Evolutionary conservation across 225 moss, liverwort and hornwort genomes (phyloP).

Genomic region (Anthoceros angustus): DNA sequence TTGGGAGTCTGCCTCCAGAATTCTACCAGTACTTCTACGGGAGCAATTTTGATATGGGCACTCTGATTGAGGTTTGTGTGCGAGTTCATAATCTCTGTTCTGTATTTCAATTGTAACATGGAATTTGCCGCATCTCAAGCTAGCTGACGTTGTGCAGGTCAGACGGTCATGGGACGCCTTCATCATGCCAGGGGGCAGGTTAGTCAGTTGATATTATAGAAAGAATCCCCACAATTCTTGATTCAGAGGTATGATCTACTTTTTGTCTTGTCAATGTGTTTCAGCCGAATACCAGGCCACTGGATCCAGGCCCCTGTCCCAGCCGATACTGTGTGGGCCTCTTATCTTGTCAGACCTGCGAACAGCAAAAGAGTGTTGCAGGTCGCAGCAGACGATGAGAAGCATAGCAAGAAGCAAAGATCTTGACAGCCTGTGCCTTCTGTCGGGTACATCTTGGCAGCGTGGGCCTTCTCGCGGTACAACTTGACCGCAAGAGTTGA

Average conservation of each 20-base stretch:
- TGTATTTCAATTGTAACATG: not conserved
- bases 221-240: not conserved
- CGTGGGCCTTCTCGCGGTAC: too few species aligned
- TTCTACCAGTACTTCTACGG: conserved; percentile 77
- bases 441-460: too few species aligned
- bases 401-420: too few species aligned
- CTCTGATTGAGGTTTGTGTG: conserved; percentile 58
- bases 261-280: conserved; percentile 5
- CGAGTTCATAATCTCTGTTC: not conserved
- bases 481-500: too few species aligned
- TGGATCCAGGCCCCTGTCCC: conserved; percentile 79
- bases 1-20: conserved; percentile 52
- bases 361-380: not conserved
- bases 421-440: too few species aligned
- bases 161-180: conserved; percentile 89
- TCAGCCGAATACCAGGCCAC: conserved; percentile 84
- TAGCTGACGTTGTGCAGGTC: conserved; percentile 31
- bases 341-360: conserved; percentile 39
- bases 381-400: too few species aligned
- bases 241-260: not conserved
- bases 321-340: conserved; percentile 74
- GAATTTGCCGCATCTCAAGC: not conserved
- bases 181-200: conserved; percentile 89
- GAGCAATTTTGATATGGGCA: conserved; percentile 66
- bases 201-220: conserved; percentile 8